phyloP scores from a whole-genome alignment of 495 filamentous ascomycete species.

The Hyaloscypha finlandica region DNA sequence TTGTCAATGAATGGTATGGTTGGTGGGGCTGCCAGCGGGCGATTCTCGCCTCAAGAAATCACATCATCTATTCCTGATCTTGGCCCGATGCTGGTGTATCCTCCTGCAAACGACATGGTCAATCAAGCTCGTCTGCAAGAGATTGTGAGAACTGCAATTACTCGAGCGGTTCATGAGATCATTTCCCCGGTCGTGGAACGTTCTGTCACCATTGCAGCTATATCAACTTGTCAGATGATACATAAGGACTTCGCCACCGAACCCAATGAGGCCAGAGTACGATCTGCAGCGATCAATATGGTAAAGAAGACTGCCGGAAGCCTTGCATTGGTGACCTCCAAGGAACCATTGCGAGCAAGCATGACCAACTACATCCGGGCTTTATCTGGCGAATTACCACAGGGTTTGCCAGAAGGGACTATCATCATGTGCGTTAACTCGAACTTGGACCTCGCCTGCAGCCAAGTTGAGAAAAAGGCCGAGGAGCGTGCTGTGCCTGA shows the following conservation, averaged over 20 bases:
- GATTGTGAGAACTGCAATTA: constrained; percentile 81
- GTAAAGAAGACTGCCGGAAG: constrained; percentile 90
- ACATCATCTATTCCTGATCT: constrained; percentile 79
- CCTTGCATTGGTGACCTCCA: constrained; percentile 94
- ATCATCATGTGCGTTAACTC: constrained; percentile 98
- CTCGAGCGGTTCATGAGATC: constrained; percentile 88
- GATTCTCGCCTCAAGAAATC: constrained; percentile 72
- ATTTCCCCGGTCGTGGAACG: constrained; percentile 96
- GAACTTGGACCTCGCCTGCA: constrained; percentile 90
- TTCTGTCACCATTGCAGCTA: constrained; percentile 95
- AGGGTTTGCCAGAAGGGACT: constrained; percentile 80
- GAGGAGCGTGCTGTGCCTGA: constrained; percentile 90
- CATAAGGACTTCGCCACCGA: constrained; percentile 96
- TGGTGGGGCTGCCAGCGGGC: constrained; percentile 64
- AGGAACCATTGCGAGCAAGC: constrained; percentile 92
- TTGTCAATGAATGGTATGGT: constrained; percentile 72
- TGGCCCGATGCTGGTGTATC: constrained; percentile 69
- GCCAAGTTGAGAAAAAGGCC: constrained; percentile 88
- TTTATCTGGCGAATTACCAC: constrained; percentile 67
- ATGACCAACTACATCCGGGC: constrained; percentile 94
- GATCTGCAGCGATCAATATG: constrained; percentile 84
- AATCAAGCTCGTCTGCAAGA: constrained; percentile 70
- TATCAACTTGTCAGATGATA: constrained; percentile 90
- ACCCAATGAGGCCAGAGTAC: constrained; percentile 80
- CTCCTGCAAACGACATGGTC: constrained; percentile 72